Evolutionary conservation across 2,329 filamentous ascomycete species (phyloP), one percentile per base, ranked within the genome.

Genomic region (Botrytis cinerea): DNA sequence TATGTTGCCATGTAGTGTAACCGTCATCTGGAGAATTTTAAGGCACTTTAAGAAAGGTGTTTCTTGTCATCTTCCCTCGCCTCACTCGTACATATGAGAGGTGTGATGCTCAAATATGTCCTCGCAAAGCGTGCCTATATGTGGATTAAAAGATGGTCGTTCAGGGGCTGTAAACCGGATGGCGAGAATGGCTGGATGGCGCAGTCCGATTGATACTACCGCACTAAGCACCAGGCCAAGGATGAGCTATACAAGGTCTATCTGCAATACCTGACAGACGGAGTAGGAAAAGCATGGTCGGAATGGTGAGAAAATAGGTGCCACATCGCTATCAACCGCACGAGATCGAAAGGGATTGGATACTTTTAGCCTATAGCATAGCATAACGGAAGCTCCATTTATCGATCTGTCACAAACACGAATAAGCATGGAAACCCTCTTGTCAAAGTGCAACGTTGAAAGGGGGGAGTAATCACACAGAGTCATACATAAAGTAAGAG

Each of bases 1-100:
- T 67, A 54, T 54, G 46, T 67, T 38, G 64, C 46, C 28, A 40
- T 67, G 64, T 40, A 22, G 64, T 67, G 64, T 57, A 54, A 68
- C 64, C 40, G 22, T 43, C 35, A 57, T 28, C 5, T 28, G 18
- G 32, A 68, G 64, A 54, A 54, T 22, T 54, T 4, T 1, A 38
- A 67, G 46, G 32, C 43, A 68, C 63, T 40, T 9, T 40, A n/a
- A 51, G 45, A 28, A 35, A 67, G 45, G 63, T n/a, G 22, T 67
- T 67, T 67, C 45, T 38, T 54, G 64, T n/a, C 7, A 22, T 54
- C n/a, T 54, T 54, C 38, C 46, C 28, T 67, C 61, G 61, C 61
- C 61, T 46, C 45, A 64, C 61, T 38, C 32, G n/a, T 67, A 51
- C 46, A 67, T 67, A 38, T 28, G 14, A 22, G 46, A 54, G 18